Conservation (phyloP, 1,284 basidiomycete genomes). For the Puccinia polysora region DNA sequence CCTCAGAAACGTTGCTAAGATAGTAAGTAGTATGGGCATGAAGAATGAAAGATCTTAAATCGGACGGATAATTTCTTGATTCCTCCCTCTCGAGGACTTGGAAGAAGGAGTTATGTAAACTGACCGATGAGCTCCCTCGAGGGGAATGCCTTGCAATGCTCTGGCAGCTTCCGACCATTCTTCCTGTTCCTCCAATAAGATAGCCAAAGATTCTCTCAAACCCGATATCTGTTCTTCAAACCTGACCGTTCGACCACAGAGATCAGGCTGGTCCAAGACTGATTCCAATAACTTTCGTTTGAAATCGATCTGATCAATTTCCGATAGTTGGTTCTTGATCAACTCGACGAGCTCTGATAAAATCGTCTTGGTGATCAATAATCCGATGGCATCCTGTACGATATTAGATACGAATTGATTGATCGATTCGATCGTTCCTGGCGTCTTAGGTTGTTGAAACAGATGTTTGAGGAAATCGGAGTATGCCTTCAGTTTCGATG, state of each 20-base stretch:
- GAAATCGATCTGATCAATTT: conserved; percentile 60
- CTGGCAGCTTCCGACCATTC: conserved; percentile 88
- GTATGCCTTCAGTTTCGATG: conserved; percentile 18
- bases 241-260: conserved; percentile 72
- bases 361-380: conserved; percentile 78
- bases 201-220: conserved; percentile 77
- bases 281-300: conserved; percentile 68
- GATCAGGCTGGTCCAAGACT: conserved; percentile 59
- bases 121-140: conserved; percentile 84
- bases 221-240: conserved; percentile 92
- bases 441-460: neutral
- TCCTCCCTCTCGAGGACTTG: too few species aligned
- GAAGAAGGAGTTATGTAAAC: conserved; percentile 45
- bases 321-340: conserved; percentile 56
- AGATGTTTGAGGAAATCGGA: conserved; percentile 4
- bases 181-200: conserved; percentile 80
- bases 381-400: conserved; percentile 69
- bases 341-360: conserved; percentile 71
- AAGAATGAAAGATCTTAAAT: conserved; percentile 7
- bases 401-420: conserved; percentile 68
- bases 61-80: too few species aligned
- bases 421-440: conserved; percentile 61
- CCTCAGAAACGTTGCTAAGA: conserved; percentile 66
- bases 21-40: neutral
- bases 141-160: conserved; percentile 80